A percentile compares a stretch with the other conserved stretches of the same genome.
Conservation (phyloP, 805 yeast genomes). For the Zygoascus ofunaensis region DNA sequence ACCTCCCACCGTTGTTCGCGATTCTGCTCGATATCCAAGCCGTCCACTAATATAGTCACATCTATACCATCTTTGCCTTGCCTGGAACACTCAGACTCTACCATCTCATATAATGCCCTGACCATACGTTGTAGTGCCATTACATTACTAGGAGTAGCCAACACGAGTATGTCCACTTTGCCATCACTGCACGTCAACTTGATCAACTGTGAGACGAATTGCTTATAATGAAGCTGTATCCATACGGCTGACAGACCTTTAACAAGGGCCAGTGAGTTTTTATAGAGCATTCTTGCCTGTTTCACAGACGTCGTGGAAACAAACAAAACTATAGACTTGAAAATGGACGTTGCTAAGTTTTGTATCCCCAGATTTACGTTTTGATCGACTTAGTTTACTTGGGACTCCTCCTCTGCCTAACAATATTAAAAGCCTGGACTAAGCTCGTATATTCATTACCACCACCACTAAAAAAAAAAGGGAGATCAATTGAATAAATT, state of each 20-base stretch:
- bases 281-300: constrained; percentile 17
- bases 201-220: constrained; percentile 21
- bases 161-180: constrained; percentile 21
- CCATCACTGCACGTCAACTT: constrained; percentile 25
- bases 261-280: constrained; percentile 19
- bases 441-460: no score
- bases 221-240: constrained; percentile 13
- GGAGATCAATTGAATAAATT: no score
- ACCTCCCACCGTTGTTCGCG: constrained; percentile 27
- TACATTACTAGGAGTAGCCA: constrained; percentile 20
- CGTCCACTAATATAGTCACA: constrained; percentile 26
- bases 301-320: no score
- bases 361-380: no score
- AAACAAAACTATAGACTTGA: no score
- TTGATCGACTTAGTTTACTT: no score
- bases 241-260: constrained; percentile 11
- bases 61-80: constrained; percentile 15
- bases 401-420: no score
- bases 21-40: constrained; percentile 22
- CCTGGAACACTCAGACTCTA: constrained; percentile 15
- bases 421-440: no score
- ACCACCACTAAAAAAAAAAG: no score
- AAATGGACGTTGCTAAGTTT: no score
- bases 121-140: constrained; percentile 20
- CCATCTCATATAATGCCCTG: constrained; percentile 21